phyloP scores from a whole-genome alignment of 768 basidiomycete species.

The Mycena filopes region DNA sequence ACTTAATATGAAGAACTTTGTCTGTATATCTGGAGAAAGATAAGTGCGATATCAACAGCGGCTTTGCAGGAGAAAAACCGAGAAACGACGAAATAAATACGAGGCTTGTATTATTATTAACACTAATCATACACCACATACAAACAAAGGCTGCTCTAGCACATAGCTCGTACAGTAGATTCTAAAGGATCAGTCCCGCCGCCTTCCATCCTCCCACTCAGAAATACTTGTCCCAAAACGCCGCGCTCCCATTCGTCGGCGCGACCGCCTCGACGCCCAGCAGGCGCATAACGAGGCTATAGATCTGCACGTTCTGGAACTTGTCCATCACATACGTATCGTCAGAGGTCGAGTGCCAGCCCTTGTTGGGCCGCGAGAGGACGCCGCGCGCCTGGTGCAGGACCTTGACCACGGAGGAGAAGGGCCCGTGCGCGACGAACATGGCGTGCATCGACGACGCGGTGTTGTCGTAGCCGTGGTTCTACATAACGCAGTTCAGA shows the following conservation, averaged over 20 bases:
- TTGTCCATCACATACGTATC: conserved; percentile 80
- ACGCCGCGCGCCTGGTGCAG: conserved; percentile 50
- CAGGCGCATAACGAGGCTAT: conserved; percentile 82
- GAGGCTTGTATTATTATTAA: too few species aligned
- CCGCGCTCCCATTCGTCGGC: conserved; percentile 77
- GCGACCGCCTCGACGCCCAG: conserved; percentile 70
- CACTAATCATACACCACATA: too few species aligned
- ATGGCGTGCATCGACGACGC: conserved; percentile 85
- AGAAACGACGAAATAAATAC: too few species aligned
- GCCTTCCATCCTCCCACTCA: conserved; percentile 36
- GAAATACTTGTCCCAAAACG: conserved; percentile 88
- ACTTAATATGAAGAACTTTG: too few species aligned
- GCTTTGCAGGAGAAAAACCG: too few species aligned
- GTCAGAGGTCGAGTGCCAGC: conserved; percentile 75
- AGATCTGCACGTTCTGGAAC: conserved; percentile 90
- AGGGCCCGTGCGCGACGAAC: conserved; percentile 93
- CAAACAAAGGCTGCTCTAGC: too few species aligned
- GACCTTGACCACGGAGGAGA: conserved; percentile 74
- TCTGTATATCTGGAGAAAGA: too few species aligned
- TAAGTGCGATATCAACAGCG: too few species aligned
- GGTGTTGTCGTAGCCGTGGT: conserved; percentile 91
- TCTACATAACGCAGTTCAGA: conserved; percentile 53
- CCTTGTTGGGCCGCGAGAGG: conserved; percentile 49
- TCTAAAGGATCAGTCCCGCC: too few species aligned
- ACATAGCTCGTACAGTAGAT: too few species aligned